These are phyloP conservation scores for Micractinium conductrix DNA, from an alignment of 139 green algal species.

Conservation along the genomic window DNA sequence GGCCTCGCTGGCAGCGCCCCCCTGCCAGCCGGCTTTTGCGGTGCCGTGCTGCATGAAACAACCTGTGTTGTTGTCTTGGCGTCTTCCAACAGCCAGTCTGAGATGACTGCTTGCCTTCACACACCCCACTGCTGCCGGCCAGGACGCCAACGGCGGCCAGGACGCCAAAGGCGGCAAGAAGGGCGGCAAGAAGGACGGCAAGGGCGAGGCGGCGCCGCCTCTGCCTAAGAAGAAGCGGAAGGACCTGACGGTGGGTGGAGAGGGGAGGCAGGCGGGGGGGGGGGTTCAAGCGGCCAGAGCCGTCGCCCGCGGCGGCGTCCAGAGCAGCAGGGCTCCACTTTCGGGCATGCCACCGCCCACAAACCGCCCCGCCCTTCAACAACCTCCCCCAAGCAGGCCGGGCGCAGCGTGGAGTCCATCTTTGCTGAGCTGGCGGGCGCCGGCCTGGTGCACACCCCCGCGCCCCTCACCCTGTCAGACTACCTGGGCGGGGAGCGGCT, in stretches of 20 bases:
- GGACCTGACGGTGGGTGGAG: constrained; percentile 70
- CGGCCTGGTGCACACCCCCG: constrained; percentile 69
- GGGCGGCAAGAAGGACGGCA: constrained; percentile 25
- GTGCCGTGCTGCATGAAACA: no score
- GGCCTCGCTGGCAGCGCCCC: no score
- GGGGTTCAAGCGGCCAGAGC: background rate
- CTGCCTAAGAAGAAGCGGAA: constrained; percentile 82
- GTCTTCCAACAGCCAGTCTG: no score
- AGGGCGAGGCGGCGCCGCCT: background rate
- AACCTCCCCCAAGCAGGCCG: no score
- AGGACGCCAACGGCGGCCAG: constrained; percentile 52
- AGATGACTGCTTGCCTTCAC: no score
- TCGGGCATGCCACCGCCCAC: no score
- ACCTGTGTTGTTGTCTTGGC: no score
- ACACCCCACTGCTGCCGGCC: no score
- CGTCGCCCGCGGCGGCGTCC: no score
- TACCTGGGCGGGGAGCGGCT: constrained; percentile 67
- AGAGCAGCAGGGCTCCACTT: no score
- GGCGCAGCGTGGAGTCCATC: constrained; percentile 86
- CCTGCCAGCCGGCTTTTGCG: no score
- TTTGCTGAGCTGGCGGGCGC: constrained; percentile 87
- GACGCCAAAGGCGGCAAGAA: constrained; percentile 82
- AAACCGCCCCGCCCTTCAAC: no score
- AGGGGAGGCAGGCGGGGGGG: background rate
- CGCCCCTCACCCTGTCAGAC: constrained; percentile 60